Base-by-base conservation (phyloP, 441 rosid genomes). In the Pelargonium myrrhifolium region DNA sequence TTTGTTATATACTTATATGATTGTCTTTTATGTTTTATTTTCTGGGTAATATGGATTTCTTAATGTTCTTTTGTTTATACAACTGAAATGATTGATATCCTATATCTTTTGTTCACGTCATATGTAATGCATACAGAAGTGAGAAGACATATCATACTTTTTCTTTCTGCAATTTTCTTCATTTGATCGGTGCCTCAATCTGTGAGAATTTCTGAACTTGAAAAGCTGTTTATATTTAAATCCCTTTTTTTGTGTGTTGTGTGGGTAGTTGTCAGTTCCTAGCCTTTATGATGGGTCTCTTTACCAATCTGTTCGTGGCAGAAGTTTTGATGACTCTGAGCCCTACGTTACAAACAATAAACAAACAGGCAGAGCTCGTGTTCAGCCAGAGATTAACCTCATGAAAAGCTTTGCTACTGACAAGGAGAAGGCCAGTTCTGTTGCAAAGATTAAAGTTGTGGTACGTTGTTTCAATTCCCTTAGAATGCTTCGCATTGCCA, bases 361-460 rank as follows among this genome's bases (percentile, higher is more conserved):
- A 77, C 94, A 84, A 77, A 76, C 85, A 71, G 83, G 82, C 58
- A 88, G 99, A 76, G 74, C 81, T 73, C 82, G 84, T 67, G 88
- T 68, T 21, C 73, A 80, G 68, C 85, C 92, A 9, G 98, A 92
- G 53, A 94, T 84, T 77, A 80, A 71, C 75, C 83, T 89, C 76
- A 69, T 83, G 67, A 85, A 83, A 77, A 87, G 87, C 75, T 87
- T 94, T 75, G 87, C 92, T 62, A 88, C 75, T 15, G 99, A 94
- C 76, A 92, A 86, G 78, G 94, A 92, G 72, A 89, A 85, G 82
- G 75, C 78, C 73, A 87, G 84, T 76, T 80, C 98, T 72, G 99
- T 92, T 65, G 99, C 99, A 45, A 94, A 94, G 84, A 94, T 94
- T 65, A 94, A 94, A 94, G 99, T 94, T 62, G 98, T 94, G 94